A percentile compares a stretch with the other conserved stretches of the same genome.
These are phyloP conservation scores for Arthrobotrys entomopaga DNA, from an alignment of 2,329 filamentous ascomycete species.

Conservation along the genomic window DNA sequence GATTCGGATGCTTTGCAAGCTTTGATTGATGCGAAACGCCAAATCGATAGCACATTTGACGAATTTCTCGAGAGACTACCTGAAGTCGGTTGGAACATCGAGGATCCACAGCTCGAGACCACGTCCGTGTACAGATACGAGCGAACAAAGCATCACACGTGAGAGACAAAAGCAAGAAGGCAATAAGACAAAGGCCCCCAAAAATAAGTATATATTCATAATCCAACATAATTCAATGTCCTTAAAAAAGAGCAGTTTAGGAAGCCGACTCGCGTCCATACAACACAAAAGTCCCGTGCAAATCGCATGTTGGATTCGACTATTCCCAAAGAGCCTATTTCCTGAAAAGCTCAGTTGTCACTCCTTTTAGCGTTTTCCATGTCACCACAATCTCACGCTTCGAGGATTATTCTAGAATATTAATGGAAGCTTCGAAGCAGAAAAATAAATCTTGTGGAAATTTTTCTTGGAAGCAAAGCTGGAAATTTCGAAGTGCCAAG, in stretches of 20 bases:
- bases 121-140: slow-evolving; percentile 64
- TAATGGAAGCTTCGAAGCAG: slow-evolving; percentile 52
- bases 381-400: slow-evolving; percentile 40
- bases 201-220: no score
- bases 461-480: slow-evolving; percentile 47
- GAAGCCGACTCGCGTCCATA: neutral
- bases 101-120: slow-evolving; percentile 74
- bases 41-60: slow-evolving; percentile 64
- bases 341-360: slow-evolving; percentile 28
- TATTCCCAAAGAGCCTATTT: slow-evolving; percentile 32
- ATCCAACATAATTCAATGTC: no score
- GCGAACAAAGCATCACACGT: slow-evolving; percentile 62
- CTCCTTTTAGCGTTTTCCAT: slow-evolving; percentile 22
- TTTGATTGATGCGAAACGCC: slow-evolving; percentile 61
- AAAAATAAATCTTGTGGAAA: slow-evolving; percentile 23
- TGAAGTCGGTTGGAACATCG: slow-evolving; percentile 73
- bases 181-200: no score
- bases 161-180: slow-evolving; percentile 8
- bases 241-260: no score
- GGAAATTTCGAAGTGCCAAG: slow-evolving; percentile 21
- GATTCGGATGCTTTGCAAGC: slow-evolving; percentile 64
- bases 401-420: slow-evolving; percentile 52
- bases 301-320: slow-evolving; percentile 11
- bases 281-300: slow-evolving; percentile 26
- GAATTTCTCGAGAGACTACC: slow-evolving; percentile 63